Evolutionary conservation across 2,329 filamentous ascomycete species (phyloP).

Genomic region (Lomentospora prolificans): DNA sequence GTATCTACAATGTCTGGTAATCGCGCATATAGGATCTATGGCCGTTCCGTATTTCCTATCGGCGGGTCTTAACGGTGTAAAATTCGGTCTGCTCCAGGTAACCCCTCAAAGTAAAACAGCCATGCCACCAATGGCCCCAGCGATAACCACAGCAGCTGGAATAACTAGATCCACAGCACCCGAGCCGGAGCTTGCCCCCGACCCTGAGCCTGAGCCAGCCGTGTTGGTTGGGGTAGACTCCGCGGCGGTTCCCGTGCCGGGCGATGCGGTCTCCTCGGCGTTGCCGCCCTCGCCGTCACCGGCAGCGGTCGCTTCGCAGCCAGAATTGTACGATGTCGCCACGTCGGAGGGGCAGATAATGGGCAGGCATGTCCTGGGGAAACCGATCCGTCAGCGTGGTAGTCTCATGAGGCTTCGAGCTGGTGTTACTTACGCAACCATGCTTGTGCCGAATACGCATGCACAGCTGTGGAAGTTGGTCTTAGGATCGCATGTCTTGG

Average conservation of each 20-base stretch:
- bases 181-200: background rate
- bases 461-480: background rate
- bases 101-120: background rate
- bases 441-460: background rate
- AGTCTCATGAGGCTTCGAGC: too few species aligned
- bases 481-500: background rate
- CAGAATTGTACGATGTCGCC: background rate
- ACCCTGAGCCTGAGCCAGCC: background rate
- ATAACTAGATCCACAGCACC: background rate
- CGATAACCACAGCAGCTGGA: background rate
- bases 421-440: background rate
- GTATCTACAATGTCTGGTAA: too few species aligned
- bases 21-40: too few species aligned
- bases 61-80: too few species aligned
- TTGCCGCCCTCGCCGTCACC: background rate
- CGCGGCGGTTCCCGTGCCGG: background rate
- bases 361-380: background rate
- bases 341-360: background rate
- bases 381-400: too few species aligned
- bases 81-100: background rate
- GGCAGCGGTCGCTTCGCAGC: background rate
- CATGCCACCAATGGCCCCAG: background rate
- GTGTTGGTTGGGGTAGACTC: background rate
- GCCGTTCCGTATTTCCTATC: too few species aligned
- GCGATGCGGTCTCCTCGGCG: background rate